Conservation (phyloP, 371 early-diverging fungal genomes). For the Mucor racemosus region DNA sequence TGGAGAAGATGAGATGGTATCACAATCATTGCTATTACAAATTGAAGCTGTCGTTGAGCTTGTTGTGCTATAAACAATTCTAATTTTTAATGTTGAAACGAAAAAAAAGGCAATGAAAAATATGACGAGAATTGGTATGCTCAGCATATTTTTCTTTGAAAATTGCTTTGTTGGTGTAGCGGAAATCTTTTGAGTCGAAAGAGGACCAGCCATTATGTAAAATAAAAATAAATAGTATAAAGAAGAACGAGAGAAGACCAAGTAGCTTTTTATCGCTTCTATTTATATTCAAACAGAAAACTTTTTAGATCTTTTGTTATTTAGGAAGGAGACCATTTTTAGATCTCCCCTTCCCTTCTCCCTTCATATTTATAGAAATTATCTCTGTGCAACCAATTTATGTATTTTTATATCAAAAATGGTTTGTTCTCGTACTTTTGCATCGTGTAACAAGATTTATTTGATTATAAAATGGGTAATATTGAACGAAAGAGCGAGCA, state of each 20-base stretch:
- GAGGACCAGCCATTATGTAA: conserved; percentile 11
- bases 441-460: neutral
- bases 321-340: conserved; percentile 15
- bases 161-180: conserved; percentile 8
- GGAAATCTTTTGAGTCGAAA: conserved; percentile 8
- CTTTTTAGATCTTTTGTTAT: conserved; percentile 13
- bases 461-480: neutral
- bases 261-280: neutral
- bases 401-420: conserved; percentile 3
- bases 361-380: conserved; percentile 25
- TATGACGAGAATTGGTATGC: conserved; percentile 13
- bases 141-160: conserved; percentile 8
- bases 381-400: conserved; percentile 1
- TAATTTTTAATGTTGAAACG: conserved; percentile 27
- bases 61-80: conserved; percentile 22
- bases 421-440: neutral
- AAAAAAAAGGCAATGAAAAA: conserved; percentile 29
- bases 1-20: neutral
- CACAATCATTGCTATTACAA: neutral
- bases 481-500: neutral
- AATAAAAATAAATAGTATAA: conserved; percentile 4
- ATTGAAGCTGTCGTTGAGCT: neutral
- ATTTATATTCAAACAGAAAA: conserved; percentile 12
- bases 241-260: conserved; percentile 7
- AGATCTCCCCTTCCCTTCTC: conserved; percentile 16